Conservation (phyloP, 805 yeast species). For the Millerozyma miso region DNA sequence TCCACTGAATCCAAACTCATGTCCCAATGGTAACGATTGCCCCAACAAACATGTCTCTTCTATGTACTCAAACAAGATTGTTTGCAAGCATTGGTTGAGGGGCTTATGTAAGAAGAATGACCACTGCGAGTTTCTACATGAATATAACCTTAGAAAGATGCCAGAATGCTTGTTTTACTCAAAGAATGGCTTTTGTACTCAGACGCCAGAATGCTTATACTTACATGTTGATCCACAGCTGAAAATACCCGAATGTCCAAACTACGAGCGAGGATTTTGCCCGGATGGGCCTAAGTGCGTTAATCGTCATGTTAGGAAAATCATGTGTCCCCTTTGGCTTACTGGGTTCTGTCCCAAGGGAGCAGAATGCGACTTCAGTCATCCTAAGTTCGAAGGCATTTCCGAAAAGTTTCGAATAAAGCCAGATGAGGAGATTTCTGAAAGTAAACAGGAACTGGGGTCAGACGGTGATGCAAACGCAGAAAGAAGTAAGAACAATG, state of each 20-base stretch:
- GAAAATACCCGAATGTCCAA: constrained; percentile 82
- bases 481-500: neutral
- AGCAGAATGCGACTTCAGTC: constrained; percentile 69
- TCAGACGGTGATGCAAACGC: constrained; percentile 5
- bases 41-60: constrained; percentile 77
- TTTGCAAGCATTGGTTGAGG: constrained; percentile 97
- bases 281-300: constrained; percentile 85
- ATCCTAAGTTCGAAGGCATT: constrained; percentile 68
- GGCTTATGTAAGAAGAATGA: constrained; percentile 97
- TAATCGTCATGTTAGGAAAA: constrained; percentile 72
- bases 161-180: constrained; percentile 92
- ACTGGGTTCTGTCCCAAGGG: constrained; percentile 95
- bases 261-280: constrained; percentile 86
- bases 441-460: constrained; percentile 8
- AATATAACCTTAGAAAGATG: constrained; percentile 89
- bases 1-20: constrained; percentile 52
- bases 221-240: constrained; percentile 86
- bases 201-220: constrained; percentile 90
- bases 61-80: constrained; percentile 55
- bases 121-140: constrained; percentile 94
- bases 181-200: constrained; percentile 82
- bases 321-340: constrained; percentile 72
- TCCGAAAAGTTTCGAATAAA: constrained; percentile 39
- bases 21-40: constrained; percentile 84
- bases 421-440: constrained; percentile 34